Percentiles rank a stretch among this genome's conserved stretches.
Evolutionary conservation across 1,284 basidiomycete genomes (phyloP).

Genomic region (Singerocomus rubriflavus): DNA sequence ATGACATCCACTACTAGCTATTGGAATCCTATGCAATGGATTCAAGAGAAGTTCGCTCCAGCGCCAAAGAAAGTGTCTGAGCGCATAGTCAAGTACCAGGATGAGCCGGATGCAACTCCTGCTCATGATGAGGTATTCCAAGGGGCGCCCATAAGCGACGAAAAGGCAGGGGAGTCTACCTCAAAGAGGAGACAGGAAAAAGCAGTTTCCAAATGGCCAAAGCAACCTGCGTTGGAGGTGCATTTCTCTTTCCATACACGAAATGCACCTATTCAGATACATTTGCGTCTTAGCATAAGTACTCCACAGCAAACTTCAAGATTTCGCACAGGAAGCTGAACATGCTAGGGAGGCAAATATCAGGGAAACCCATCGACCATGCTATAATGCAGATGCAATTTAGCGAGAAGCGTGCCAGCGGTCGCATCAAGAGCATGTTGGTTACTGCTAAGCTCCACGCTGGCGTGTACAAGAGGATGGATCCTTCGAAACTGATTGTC

Average conservation of each 20-base stretch:
- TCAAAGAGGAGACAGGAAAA: constrained; percentile 15
- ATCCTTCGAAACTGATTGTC: constrained; percentile 75
- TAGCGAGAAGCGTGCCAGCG: constrained; percentile 85
- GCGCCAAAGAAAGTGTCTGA: constrained; percentile 35
- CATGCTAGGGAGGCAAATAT: constrained; percentile 82
- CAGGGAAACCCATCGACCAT: constrained; percentile 86
- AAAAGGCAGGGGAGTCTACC: constrained; percentile 1
- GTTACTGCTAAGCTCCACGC: constrained; percentile 88
- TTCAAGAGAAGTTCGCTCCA: constrained; percentile 56
- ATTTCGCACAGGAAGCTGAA: constrained; percentile 93
- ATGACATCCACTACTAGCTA: constrained; percentile 29
- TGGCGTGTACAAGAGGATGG: constrained; percentile 71
- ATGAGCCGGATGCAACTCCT: constrained; percentile 34
- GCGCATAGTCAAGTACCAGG: constrained; percentile 48
- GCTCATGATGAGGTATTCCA: constrained; percentile 27
- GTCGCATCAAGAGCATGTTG: constrained; percentile 85
- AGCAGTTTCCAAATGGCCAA: constrained; percentile 15
- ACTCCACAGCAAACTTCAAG: constrained; percentile 88
- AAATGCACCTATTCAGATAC: constrained; percentile 6
- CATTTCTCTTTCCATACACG: not conserved
- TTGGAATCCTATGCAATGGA: constrained; percentile 60
- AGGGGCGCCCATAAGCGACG: constrained; percentile 2
- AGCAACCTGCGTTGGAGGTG: constrained; percentile 29
- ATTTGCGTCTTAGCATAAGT: constrained; percentile 66
- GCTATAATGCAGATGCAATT: constrained; percentile 98